Percentiles rank a stretch among this genome's conserved stretches.
These are phyloP conservation scores for Straminergon stramineum DNA, from an alignment of 225 moss, liverwort and hornwort species.

Conservation along the genomic window DNA sequence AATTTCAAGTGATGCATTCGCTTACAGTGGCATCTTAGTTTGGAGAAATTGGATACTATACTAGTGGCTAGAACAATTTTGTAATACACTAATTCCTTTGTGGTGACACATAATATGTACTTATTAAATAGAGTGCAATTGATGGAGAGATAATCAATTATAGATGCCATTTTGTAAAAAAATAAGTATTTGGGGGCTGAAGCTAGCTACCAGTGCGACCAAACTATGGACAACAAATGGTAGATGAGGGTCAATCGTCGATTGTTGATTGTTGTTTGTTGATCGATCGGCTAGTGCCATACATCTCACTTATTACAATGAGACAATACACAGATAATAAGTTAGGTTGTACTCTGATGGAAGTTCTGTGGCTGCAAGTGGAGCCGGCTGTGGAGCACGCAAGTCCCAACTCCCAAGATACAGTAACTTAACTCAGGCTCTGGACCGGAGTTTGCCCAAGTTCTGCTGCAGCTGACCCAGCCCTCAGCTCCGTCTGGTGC, in stretches of 20 bases:
- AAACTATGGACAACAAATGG: neutral
- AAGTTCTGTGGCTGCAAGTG: neutral
- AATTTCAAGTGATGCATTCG: neutral
- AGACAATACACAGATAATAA: neutral
- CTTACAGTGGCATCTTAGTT: too few relatives aligned
- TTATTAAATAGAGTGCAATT: too few relatives aligned
- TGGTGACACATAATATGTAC: too few relatives aligned
- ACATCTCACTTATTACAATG: neutral
- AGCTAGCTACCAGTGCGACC: neutral
- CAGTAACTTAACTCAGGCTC: neutral
- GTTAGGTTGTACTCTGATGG: neutral
- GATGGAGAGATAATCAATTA: too few relatives aligned
- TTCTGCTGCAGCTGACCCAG: neutral
- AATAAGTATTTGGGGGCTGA: neutral
- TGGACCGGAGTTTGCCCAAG: neutral
- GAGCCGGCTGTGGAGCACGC: neutral
- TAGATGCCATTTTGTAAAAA: neutral
- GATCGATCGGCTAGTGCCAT: neutral
- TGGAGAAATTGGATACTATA: too few relatives aligned
- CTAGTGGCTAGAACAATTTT: too few relatives aligned
- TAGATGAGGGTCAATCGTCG: too few relatives aligned
- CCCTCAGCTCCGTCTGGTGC: too few relatives aligned
- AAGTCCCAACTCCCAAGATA: neutral
- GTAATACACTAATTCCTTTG: too few relatives aligned
- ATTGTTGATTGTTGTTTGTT: too few relatives aligned